Base-by-base conservation (phyloP, 2,329 filamentous ascomycete genomes). In the Aulographum hederae region DNA sequence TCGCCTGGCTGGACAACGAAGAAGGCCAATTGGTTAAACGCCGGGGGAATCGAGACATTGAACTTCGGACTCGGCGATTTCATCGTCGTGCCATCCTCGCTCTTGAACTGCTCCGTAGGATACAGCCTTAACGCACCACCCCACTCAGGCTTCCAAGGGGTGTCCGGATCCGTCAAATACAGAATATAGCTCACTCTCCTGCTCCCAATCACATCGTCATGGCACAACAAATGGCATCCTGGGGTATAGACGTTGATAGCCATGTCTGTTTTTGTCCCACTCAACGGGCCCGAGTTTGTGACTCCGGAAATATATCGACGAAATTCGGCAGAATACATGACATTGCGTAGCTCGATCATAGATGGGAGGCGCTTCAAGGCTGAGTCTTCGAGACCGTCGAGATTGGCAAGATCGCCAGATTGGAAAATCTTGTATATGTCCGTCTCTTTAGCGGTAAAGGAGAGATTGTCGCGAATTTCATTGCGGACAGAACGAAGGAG, bases 351-450 rank as follows among this genome's bases (percentile, higher is more conserved):
- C 37, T 73, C 70, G 27, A 94, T 70, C n/a, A 98, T 64, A 10
- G 81, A 92, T 0, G 89, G 89, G 11, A 98, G 63, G 49, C 82
- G 84, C 38, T 77, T 68, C 33, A 95, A 67, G 5, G 85, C 84
- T 5, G 75, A 73, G 49, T 91, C 76, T 38, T 92, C 81, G 27
- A 98, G 69, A 16, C 89, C 89, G 54, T 94, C 86, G 36, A 98
- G 72, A 56, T 98, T 98, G 29, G 89, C 89, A 20, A 98, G 68
- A 52, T 98, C 89, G 41, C 89, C 89, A 4, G 86, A 95, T 61
- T 98, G 89, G 65, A 94, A 85, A 49, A 98, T 95, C 58, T 91
- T 93, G 69, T 98, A 98, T 45, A 98, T 98, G 53, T 98, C 89
- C 30, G 89, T 98, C 57, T 98, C 89, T 56, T 98, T 98, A 44